Percentiles rank a stretch among this genome's conserved stretches.
These are phyloP conservation scores for Boeremia lycopersici DNA, from an alignment of 2,329 filamentous ascomycete species.

Conservation along the genomic window DNA sequence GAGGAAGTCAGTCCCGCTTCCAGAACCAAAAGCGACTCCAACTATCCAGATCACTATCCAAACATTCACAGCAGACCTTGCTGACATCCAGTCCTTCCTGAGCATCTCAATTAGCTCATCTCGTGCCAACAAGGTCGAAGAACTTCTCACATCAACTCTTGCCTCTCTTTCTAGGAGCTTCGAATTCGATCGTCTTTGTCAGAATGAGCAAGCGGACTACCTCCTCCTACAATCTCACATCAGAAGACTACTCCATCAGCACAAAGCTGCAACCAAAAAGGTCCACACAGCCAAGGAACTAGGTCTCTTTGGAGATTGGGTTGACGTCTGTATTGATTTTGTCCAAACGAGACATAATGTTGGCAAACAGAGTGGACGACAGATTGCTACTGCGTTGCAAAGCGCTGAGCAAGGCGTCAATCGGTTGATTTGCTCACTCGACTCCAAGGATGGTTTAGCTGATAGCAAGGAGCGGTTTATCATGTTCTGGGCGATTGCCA, in stretches of 20 bases:
- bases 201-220: constrained; percentile 3
- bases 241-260: constrained; percentile 1
- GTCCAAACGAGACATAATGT: constrained; percentile 7
- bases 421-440: background rate
- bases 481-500: constrained; percentile 56
- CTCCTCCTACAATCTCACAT: constrained; percentile 5
- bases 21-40: constrained; percentile 1
- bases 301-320: constrained; percentile 1
- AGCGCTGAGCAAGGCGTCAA: background rate
- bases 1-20: background rate
- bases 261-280: background rate
- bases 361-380: constrained; percentile 2
- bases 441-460: background rate
- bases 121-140: constrained; percentile 1
- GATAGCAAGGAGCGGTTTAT: constrained; percentile 21
- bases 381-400: constrained; percentile 4
- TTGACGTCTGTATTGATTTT: background rate
- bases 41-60: constrained; percentile 3
- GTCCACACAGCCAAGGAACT: background rate
- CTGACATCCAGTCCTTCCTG: constrained; percentile 5
- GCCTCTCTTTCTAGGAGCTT: background rate
- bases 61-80: constrained; percentile 5
- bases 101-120: background rate
- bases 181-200: background rate
- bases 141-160: constrained; percentile 1